Evolutionary conservation across 2,329 filamentous ascomycete genomes (phyloP).

Genomic region (Pestalotiopsis sp.): DNA sequence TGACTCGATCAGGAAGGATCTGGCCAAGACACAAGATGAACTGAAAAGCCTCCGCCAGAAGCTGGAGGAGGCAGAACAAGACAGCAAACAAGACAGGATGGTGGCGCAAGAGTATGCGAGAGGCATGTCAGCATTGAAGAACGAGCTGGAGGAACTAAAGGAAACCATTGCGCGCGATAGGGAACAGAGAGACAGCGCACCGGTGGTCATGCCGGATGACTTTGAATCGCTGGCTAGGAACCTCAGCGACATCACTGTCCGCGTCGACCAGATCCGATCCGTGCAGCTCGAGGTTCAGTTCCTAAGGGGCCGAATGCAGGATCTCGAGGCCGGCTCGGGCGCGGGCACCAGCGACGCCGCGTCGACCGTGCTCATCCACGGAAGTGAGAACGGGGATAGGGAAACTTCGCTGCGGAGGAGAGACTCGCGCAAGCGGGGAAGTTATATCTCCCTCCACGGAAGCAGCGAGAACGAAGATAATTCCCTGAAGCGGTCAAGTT

Average conservation of each 20-base stretch:
- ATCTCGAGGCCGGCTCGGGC: background rate
- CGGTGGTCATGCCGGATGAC: slow-evolving; percentile 32
- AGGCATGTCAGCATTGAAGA: slow-evolving; percentile 23
- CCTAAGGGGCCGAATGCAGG: background rate
- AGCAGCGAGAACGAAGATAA: background rate
- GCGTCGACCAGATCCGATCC: background rate
- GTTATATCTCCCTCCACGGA: background rate
- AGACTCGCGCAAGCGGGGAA: background rate
- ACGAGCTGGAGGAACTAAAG: slow-evolving; percentile 35
- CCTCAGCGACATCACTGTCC: background rate
- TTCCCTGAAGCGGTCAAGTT: background rate
- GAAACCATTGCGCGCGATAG: slow-evolving; percentile 30
- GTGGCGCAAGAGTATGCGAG: background rate
- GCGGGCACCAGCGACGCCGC: background rate
- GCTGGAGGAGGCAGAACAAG: background rate
- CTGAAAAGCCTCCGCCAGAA: background rate
- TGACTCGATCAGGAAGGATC: background rate
- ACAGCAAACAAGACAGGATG: background rate
- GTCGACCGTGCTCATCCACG: background rate
- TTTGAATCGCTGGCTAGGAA: slow-evolving; percentile 40
- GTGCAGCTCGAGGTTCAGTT: background rate
- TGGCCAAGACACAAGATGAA: background rate
- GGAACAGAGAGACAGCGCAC: slow-evolving; percentile 17
- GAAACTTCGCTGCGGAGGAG: background rate
- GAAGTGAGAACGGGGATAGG: background rate